phyloP scores from a whole-genome alignment of 805 yeast species.

The Metschnikowia orientalis region DNA sequence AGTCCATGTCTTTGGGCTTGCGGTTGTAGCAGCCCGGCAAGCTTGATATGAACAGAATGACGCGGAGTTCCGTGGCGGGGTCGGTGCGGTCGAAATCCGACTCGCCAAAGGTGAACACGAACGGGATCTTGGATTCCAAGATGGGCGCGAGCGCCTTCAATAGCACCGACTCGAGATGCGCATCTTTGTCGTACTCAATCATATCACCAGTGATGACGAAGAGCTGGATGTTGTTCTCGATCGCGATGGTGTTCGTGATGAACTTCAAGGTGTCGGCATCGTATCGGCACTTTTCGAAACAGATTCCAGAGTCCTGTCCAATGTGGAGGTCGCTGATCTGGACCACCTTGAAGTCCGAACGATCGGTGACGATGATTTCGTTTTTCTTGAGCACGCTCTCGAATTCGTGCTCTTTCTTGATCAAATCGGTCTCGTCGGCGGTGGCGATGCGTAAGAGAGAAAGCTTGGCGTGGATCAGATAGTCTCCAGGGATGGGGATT shows the following conservation, averaged over 20 bases:
- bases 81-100: constrained; percentile 20
- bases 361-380: constrained; percentile 15
- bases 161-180: constrained; percentile 27
- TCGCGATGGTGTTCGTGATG: constrained; percentile 21
- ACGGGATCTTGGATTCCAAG: constrained; percentile 27
- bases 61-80: constrained; percentile 12
- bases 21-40: constrained; percentile 37
- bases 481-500: constrained; percentile 16
- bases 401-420: constrained; percentile 14
- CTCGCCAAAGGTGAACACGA: constrained; percentile 39
- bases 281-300: constrained; percentile 21
- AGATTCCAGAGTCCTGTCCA: constrained; percentile 27
- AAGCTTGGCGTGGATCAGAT: constrained; percentile 16
- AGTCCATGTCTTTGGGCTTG: constrained; percentile 11
- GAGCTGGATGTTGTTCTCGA: constrained; percentile 30
- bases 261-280: constrained; percentile 31
- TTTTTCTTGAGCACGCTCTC: constrained; percentile 14
- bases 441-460: constrained; percentile 21
- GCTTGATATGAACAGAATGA: constrained; percentile 27
- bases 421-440: constrained; percentile 12
- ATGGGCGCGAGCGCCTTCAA: constrained; percentile 33
- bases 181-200: constrained; percentile 25
- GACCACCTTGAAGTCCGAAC: constrained; percentile 27
- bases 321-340: constrained; percentile 40
- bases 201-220: constrained; percentile 41